Evolutionary conservation across 345 rosid species (phyloP).

Genomic region (Passiflora organensis): DNA sequence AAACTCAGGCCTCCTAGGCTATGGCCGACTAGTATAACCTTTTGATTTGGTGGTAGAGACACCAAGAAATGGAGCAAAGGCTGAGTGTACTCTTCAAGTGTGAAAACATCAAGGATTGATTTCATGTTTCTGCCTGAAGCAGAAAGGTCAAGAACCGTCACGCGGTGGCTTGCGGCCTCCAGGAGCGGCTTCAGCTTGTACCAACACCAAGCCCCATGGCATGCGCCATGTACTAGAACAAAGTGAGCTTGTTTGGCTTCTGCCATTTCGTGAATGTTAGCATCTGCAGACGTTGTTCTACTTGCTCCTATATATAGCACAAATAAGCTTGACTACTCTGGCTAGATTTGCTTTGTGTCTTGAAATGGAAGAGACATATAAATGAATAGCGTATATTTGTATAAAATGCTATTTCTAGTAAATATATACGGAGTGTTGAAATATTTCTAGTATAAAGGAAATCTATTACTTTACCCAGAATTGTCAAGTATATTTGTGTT

Average conservation of each 20-base stretch:
- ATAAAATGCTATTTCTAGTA: no score
- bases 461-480: no score
- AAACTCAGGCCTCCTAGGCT: conserved; percentile 28
- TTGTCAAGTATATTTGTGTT: no score
- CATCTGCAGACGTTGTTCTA: no score
- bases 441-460: no score
- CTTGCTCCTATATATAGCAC: no score
- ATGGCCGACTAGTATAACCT: conserved; percentile 31
- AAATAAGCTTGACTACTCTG: no score
- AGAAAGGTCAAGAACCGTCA: conserved; percentile 34
- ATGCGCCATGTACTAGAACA: conserved; percentile 40
- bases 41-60: conserved; percentile 10
- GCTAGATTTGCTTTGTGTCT: no score
- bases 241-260: conserved; percentile 15
- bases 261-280: no score
- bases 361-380: no score
- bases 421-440: no score
- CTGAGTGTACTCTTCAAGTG: conserved; percentile 16
- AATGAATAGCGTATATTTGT: no score
- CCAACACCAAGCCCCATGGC: conserved; percentile 49
- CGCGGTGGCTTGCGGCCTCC: conserved; percentile 28
- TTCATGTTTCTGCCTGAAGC: conserved; percentile 33
- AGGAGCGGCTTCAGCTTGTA: conserved; percentile 34
- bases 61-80: conserved; percentile 23
- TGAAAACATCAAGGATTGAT: conserved; percentile 11